Evolutionary conservation across 1,139 yeast genomes (phyloP).

Genomic region (Candida tropicalis): DNA sequence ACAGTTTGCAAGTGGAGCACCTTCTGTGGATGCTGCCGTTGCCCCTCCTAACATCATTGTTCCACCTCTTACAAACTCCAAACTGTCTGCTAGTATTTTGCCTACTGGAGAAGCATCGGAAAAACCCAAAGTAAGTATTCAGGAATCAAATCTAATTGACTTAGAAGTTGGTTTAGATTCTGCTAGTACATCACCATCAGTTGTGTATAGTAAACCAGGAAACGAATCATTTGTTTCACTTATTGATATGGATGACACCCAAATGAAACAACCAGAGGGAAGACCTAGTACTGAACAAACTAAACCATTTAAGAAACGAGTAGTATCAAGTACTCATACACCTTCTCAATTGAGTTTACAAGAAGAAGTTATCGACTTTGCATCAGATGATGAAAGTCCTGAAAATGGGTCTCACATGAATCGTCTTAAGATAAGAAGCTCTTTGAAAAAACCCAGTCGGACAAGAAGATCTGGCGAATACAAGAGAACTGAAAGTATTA

Average conservation of each 20-base stretch:
- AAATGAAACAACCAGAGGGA: background rate
- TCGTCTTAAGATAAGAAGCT: conserved; percentile 43
- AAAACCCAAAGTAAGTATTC: background rate
- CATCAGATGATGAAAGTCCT: conserved; percentile 50
- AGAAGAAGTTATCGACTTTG: conserved; percentile 52
- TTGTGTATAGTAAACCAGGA: conserved; percentile 17
- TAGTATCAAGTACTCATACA: conserved; percentile 29
- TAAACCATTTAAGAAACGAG: conserved; percentile 36
- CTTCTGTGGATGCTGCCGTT: background rate
- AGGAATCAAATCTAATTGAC: conserved; percentile 37
- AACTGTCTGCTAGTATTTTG: conserved; percentile 13
- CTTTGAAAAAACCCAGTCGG: conserved; percentile 37
- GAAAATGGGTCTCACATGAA: conserved; percentile 43
- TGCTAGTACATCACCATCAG: conserved; percentile 30
- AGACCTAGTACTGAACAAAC: conserved; percentile 17
- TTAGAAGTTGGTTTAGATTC: conserved; percentile 43
- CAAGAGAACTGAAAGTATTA: conserved; percentile 36
- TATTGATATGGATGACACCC: conserved; percentile 33
- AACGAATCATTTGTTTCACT: conserved; percentile 29
- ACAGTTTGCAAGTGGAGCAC: background rate
- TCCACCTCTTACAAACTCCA: background rate
- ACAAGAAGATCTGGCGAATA: conserved; percentile 36
- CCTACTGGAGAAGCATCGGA: background rate
- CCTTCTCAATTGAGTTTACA: conserved; percentile 39
- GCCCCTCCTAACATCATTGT: background rate